A percentile compares a stretch with the other conserved stretches of the same genome.
Evolutionary conservation across 164 flowering plant genomes (phyloP).

Genomic region (Kingdonia uniflora): DNA sequence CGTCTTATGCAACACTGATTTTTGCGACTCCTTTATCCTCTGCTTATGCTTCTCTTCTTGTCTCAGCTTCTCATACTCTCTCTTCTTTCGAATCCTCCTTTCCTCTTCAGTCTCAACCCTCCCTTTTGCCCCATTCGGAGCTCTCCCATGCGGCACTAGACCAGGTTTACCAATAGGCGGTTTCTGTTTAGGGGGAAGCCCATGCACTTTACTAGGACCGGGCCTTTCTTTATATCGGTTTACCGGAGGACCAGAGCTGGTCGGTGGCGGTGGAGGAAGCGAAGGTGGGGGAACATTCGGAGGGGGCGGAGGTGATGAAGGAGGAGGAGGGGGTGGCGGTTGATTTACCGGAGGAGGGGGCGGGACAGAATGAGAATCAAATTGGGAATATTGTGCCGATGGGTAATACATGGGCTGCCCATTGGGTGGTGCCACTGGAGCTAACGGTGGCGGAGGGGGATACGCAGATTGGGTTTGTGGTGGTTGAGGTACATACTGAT

Average conservation of each 20-base stretch:
- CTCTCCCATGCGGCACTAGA: constrained; percentile 18
- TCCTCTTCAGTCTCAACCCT: constrained; percentile 92
- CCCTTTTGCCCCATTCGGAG: constrained; percentile 30
- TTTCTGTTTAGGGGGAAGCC: constrained; percentile 23
- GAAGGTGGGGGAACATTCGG: constrained; percentile 19
- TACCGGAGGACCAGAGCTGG: constrained; percentile 24
- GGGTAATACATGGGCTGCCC: constrained; percentile 43
- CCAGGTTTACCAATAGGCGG: constrained; percentile 25
- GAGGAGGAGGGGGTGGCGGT: constrained; percentile 30
- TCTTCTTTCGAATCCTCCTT: constrained; percentile 76
- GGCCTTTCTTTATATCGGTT: constrained; percentile 28
- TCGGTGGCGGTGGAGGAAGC: constrained; percentile 48
- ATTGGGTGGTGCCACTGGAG: constrained; percentile 16
- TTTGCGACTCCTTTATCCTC: constrained; percentile 58
- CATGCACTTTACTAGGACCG: constrained; percentile 26
- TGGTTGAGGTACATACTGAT: constrained; percentile 11
- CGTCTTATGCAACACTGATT: constrained; percentile 44
- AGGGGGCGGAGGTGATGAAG: constrained; percentile 35
- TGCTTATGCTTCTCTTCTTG: constrained; percentile 71
- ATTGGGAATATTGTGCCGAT: constrained; percentile 40
- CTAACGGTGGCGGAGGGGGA: constrained; percentile 34
- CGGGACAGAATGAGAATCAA: constrained; percentile 26
- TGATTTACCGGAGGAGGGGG: constrained; percentile 24
- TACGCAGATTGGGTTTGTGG: constrained; percentile 4
- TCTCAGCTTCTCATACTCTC: constrained; percentile 75